Base-by-base conservation (phyloP, 2,329 filamentous ascomycete species). In the Penicillium sclerotigenum region DNA sequence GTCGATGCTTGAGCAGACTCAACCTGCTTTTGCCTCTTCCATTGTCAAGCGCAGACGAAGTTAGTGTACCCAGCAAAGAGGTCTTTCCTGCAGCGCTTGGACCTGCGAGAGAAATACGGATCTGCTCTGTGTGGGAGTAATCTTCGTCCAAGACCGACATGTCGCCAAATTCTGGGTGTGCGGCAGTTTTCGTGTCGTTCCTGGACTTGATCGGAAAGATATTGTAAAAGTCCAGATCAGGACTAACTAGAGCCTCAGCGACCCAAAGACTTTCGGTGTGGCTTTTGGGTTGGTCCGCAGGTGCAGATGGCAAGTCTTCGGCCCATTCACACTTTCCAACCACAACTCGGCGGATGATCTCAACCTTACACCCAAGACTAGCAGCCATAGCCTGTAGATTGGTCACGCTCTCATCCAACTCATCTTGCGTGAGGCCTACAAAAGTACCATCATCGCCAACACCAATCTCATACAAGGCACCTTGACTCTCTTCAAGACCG, bases 381-480 rank as follows among this genome's bases (percentile, higher is more conserved):
- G 90, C 89, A 36, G 94, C 93, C 93, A 99, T 99, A 48, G 89
- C 86, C 58, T 87, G 85, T 36, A 99, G 76, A 55, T 92, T 97
- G 40, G 83, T 83, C 58, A 97, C 80, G 70, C 91, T 97, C 74
- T 97, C 93, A 59, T 93, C 85, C 81, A 99, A 84, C 73, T 99
- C 94, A 69, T 97, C 91, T 61, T 89, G 86, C 2, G 90, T 89
- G 45, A 99, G 79, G 0, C 94, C 94, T 40, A 96, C 85, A 56
- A 99, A 86, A 0, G 88, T 91, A 8, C 94, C 94, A 75, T 97
- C 91, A 71, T 99, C 94, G 28, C 92, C 89, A 10, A 99, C 91
- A 0, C 94, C 94, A 71, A 99, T 96, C 73, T 99, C 93, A 66
- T 99, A 99, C 47, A 97, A 75, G 1, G 94, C 94, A 5, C 94